A percentile compares a stretch with the other conserved stretches of the same genome.
Conservation (phyloP, 176 grass and related monocot species). For the Paspalum notatum region DNA sequence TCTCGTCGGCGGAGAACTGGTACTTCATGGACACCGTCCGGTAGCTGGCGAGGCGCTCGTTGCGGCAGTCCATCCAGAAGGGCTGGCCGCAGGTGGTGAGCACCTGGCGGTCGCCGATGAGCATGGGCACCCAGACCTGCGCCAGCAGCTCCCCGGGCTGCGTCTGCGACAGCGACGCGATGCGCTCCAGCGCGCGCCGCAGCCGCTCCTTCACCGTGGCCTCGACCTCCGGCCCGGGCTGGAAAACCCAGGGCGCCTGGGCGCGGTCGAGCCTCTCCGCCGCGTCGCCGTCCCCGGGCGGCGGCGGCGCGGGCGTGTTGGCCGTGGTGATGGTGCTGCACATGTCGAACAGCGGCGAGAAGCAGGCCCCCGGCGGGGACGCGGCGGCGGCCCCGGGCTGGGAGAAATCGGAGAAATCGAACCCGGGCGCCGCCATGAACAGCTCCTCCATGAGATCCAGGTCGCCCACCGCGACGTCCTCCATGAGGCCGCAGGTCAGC, state of each 20-base stretch:
- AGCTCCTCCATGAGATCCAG: slow-evolving; percentile 83
- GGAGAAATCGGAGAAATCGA: slow-evolving; percentile 55
- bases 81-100: slow-evolving; percentile 91
- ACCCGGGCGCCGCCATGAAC: slow-evolving; percentile 41
- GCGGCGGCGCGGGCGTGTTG: background rate
- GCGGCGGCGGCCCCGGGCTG: slow-evolving; percentile 1
- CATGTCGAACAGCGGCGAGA: slow-evolving; percentile 55
- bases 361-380: slow-evolving; percentile 19
- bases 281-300: background rate
- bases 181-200: slow-evolving; percentile 57
- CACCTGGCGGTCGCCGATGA: slow-evolving; percentile 68
- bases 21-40: slow-evolving; percentile 62
- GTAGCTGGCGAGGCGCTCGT: slow-evolving; percentile 65
- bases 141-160: slow-evolving; percentile 63
- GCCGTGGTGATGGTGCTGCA: slow-evolving; percentile 43
- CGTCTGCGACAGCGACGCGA: slow-evolving; percentile 59
- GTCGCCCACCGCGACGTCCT: slow-evolving; percentile 47
- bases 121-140: slow-evolving; percentile 85
- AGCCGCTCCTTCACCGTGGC: slow-evolving; percentile 66
- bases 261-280: slow-evolving; percentile 13
- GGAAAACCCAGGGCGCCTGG: slow-evolving; percentile 31
- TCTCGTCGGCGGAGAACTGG: slow-evolving; percentile 88
- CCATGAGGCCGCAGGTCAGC: slow-evolving; percentile 15
- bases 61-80: slow-evolving; percentile 63
- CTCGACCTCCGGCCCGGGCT: slow-evolving; percentile 2